Conservation (phyloP, 2,329 filamentous ascomycete genomes). For the Cytospora chrysosperma region DNA sequence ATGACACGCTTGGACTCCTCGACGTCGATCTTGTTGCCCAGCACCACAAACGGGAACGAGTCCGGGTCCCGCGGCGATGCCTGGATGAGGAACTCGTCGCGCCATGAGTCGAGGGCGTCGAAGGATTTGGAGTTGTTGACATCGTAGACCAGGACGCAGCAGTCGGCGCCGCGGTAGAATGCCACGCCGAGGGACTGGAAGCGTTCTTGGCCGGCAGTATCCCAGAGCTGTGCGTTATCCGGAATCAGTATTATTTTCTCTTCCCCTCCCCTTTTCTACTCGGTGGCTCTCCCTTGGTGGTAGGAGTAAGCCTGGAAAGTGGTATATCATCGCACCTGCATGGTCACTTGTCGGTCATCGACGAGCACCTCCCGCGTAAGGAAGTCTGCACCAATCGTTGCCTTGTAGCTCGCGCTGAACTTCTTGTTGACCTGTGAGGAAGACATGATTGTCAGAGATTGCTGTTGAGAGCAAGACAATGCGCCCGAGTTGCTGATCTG, state of each 20-base stretch:
- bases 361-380: conserved; percentile 96
- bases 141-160: conserved; percentile 96
- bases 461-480: neutral
- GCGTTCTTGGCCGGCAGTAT: conserved; percentile 94
- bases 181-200: conserved; percentile 97
- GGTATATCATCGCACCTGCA: conserved; percentile 57
- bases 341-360: conserved; percentile 94
- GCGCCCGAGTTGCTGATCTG: neutral
- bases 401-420: conserved; percentile 99
- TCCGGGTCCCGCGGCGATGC: conserved; percentile 94
- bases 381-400: conserved; percentile 98
- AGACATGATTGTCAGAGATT: conserved; percentile 6
- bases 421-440: conserved; percentile 92
- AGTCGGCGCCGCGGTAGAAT: conserved; percentile 96
- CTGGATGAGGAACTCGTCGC: conserved; percentile 97
- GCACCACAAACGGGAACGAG: conserved; percentile 95
- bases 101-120: conserved; percentile 96
- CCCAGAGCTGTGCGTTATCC: conserved; percentile 72
- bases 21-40: conserved; percentile 98
- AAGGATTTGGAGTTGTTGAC: conserved; percentile 99
- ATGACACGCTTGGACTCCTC: conserved; percentile 98
- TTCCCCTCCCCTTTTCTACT: neutral
- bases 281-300: neutral
- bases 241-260: neutral
- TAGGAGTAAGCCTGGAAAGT: neutral